phyloP scores from a whole-genome alignment of 2,329 filamentous ascomycete species.

The Trichoderma sp. region DNA sequence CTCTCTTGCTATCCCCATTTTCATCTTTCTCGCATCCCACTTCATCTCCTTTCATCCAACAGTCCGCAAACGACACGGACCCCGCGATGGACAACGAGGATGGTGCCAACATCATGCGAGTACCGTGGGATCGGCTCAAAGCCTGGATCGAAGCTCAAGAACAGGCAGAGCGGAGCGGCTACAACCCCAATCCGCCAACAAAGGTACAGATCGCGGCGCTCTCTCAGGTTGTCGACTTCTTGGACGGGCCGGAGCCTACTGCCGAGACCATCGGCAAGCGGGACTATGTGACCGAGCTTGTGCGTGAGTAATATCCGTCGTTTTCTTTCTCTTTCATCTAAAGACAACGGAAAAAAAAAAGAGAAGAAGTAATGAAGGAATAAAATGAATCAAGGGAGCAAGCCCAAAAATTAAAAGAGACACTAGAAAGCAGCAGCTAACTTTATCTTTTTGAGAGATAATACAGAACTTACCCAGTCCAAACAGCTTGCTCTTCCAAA shows the following conservation, averaged over 20 bases:
- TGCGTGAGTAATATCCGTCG: constrained; percentile 32
- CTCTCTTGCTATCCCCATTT: not conserved
- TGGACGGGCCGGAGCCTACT: constrained; percentile 36
- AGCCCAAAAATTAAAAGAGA: not conserved
- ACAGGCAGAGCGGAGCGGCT: constrained; percentile 39
- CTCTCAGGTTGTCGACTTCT: constrained; percentile 43
- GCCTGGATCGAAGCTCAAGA: constrained; percentile 49
- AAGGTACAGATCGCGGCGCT: constrained; percentile 47
- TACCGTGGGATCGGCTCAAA: constrained; percentile 44
- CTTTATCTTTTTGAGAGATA: not conserved
- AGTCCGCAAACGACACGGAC: not conserved
- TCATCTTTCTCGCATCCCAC: not conserved
- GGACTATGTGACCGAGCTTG: constrained; percentile 39
- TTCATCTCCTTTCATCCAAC: not conserved
- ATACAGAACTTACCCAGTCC: constrained; percentile 32
- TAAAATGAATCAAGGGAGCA: too few species aligned
- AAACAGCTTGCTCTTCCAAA: constrained; percentile 21
- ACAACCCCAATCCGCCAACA: constrained; percentile 43
- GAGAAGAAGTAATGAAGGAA: not conserved
- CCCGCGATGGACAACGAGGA: constrained; percentile 1
- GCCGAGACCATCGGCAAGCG: constrained; percentile 34
- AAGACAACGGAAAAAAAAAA: not conserved
- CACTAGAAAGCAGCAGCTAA: not conserved
- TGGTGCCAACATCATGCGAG: constrained; percentile 13
- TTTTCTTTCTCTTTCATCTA: not conserved